These are phyloP conservation scores for Plectranthus barbatus DNA, from an alignment of 257 asterid genomes.

Conservation along the genomic window DNA sequence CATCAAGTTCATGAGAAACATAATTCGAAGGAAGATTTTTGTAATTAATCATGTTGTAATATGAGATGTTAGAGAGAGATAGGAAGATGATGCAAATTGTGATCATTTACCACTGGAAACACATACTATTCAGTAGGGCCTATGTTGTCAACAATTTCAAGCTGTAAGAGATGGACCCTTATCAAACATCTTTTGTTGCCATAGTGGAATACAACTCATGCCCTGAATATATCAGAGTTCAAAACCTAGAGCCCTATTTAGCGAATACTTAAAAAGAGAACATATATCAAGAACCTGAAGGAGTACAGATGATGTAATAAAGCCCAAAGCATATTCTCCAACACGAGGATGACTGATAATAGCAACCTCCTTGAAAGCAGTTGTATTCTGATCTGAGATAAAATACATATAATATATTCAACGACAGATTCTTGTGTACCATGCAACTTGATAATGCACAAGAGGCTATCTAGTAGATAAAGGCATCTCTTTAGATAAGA, in stretches of 20 bases:
- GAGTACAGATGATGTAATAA: slow-evolving; percentile 72
- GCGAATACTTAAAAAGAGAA: background rate
- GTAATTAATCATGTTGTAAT: background rate
- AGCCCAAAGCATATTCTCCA: slow-evolving; percentile 91
- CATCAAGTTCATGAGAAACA: slow-evolving; percentile 4
- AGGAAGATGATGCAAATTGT: background rate
- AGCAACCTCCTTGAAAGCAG: slow-evolving; percentile 95
- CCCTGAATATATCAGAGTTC: background rate
- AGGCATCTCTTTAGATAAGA: background rate
- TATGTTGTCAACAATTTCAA: background rate
- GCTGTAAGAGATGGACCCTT: background rate
- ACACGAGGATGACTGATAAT: slow-evolving; percentile 89
- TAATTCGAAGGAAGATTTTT: background rate
- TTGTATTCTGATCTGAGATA: slow-evolving; percentile 66
- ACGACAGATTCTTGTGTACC: background rate
- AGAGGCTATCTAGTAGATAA: background rate
- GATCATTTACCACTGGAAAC: background rate
- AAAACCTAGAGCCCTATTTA: background rate
- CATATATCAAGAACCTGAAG: slow-evolving; percentile 61
- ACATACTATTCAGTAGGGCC: background rate
- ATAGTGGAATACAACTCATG: background rate
- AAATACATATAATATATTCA: slow-evolving; percentile 11
- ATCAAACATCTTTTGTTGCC: background rate
- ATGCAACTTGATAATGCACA: background rate
- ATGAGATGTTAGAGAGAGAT: background rate